Evolutionary conservation across 2,329 filamentous ascomycete species (phyloP), one percentile per base, ranked within the genome.

Genomic region (Aspergillus sp.): DNA sequence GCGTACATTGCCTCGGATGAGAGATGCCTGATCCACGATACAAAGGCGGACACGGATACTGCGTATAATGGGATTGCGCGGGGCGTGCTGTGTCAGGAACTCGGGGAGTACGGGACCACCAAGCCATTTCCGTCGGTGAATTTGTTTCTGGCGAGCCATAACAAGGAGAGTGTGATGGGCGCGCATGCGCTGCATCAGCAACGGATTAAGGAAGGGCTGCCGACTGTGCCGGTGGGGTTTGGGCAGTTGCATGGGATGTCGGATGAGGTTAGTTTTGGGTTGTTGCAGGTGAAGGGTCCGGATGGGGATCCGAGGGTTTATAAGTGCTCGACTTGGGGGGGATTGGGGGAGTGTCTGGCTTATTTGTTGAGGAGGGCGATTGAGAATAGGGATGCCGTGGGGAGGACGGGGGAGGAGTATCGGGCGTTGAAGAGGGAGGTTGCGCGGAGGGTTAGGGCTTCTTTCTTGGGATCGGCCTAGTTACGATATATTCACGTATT

Each of bases 131-230:
- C 87, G 0, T 72, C 72, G 2, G 81, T 87, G 8, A 77, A 82
- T 61, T 75, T 96, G 23, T 85, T 96, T 23, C 81, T 96, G 15
- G 93, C 92, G 6, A 90, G 89, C 1, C 93, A 97, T 77, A 97
- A 96, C 70, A 84, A 84, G 49, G 83, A 84, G 41, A 90, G 89
- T 4, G 88, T 96, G 8, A 64, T 76, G 35, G 76, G 77, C 37
- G 84, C 83, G 1, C 79, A 81, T 56, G 66, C 72, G 6, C 73
- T 84, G 9, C 80, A 82, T 52, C 76, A 79, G 45, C 63, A 75
- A 19, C 82, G 84, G 50, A 64, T 74, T 27, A 63, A 66, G 44
- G 69, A 68, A 4, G 69, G 73, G 41, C 60, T 80, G 60, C 41
- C 74, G 2, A 77, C 78, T 4, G 79, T 83, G 1, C 76, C 80